Conservation (phyloP, 495 filamentous ascomycete genomes). For the Thermothielavioides terrestris region DNA sequence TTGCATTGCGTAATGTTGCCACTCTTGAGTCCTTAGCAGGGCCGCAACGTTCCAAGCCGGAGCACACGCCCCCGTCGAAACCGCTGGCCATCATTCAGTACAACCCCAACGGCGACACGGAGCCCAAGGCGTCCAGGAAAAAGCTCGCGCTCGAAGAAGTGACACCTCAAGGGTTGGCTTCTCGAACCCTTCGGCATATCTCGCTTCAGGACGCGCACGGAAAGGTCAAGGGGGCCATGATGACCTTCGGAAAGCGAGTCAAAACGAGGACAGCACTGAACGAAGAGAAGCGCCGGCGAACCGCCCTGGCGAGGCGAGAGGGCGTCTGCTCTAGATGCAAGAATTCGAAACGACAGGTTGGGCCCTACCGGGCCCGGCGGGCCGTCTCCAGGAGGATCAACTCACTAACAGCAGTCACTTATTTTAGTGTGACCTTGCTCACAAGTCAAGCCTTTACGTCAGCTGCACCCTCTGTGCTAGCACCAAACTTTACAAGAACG, state of each 20-base stretch:
- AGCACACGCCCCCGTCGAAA: not conserved
- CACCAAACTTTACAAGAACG: slow-evolving; percentile 17
- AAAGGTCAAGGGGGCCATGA: slow-evolving; percentile 14
- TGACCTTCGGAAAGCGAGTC: slow-evolving; percentile 13
- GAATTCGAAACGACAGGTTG: slow-evolving; percentile 19
- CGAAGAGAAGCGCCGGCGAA: slow-evolving; percentile 16
- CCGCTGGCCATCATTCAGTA: slow-evolving; percentile 15
- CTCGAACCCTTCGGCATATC: slow-evolving; percentile 12
- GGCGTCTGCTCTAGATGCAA: slow-evolving; percentile 24
- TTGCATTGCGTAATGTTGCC: too few species aligned
- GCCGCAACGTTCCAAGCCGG: too few species aligned
- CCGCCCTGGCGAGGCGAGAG: slow-evolving; percentile 15
- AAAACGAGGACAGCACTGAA: slow-evolving; percentile 10
- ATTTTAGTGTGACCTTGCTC: slow-evolving; percentile 22
- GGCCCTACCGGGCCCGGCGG: too few species aligned
- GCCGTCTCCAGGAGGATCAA: not conserved
- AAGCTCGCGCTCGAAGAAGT: slow-evolving; percentile 7
- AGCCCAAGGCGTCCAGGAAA: slow-evolving; percentile 9
- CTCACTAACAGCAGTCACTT: not conserved
- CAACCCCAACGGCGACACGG: slow-evolving; percentile 2
- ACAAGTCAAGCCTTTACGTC: slow-evolving; percentile 9
- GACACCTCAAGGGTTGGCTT: not conserved
- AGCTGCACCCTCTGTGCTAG: slow-evolving; percentile 16
- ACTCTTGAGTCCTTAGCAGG: too few species aligned
- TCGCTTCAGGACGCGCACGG: slow-evolving; percentile 6